phyloP scores from a whole-genome alignment of 169 alveolate species.

The Miamiensis avidus region DNA sequence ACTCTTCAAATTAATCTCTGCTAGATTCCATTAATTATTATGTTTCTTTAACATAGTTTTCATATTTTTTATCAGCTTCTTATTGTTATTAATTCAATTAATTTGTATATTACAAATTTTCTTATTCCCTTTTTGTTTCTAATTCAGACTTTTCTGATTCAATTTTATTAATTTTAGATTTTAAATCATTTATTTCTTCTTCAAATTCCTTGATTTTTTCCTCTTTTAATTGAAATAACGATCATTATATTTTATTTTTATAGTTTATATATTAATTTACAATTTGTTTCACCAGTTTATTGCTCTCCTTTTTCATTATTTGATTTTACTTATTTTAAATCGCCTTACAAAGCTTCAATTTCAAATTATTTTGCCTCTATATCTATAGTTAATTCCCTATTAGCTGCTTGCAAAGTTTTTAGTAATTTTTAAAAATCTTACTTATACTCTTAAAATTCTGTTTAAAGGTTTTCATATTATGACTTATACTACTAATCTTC shows the following conservation, averaged over 20 bases:
- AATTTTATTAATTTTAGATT: too few relatives aligned
- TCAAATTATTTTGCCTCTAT: neutral
- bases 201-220: neutral
- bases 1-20: too few relatives aligned
- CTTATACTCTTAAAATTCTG: too few relatives aligned
- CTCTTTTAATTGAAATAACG: neutral
- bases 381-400: neutral
- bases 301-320: too few relatives aligned
- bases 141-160: neutral
- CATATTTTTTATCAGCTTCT: neutral
- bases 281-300: too few relatives aligned
- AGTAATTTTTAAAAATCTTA: too few relatives aligned
- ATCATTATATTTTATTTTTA: too few relatives aligned
- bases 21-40: neutral
- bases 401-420: neutral
- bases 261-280: too few relatives aligned
- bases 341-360: neutral
- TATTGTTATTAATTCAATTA: neutral
- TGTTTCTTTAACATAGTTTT: neutral
- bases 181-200: too few relatives aligned
- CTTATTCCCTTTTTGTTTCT: neutral
- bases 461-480: too few relatives aligned
- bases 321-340: too few relatives aligned
- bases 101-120: neutral
- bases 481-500: neutral